Evolutionary conservation across 75 land plant genomes (phyloP).

Genomic region (Picea sitchensis): DNA sequence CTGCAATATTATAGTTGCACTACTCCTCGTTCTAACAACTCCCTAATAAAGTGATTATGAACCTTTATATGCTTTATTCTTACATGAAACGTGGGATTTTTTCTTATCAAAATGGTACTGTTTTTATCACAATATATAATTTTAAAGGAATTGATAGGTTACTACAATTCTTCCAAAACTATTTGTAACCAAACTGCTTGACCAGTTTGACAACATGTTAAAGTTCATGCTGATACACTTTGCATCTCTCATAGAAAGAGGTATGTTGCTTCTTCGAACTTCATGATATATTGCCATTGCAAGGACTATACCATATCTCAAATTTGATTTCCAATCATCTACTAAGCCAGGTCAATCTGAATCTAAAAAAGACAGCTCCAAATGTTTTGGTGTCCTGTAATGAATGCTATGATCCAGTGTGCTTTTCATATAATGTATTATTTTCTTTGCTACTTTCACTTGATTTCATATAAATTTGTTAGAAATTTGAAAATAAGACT

Average conservation of each 20-base stretch:
- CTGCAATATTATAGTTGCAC: neutral
- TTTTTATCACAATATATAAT: neutral
- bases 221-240: neutral
- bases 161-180: neutral
- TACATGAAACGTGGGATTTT: neutral
- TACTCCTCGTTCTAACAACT: neutral
- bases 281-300: neutral
- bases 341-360: neutral
- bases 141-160: neutral
- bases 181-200: neutral
- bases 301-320: neutral
- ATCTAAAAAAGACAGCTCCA: neutral
- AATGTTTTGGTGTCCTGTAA: too few species aligned
- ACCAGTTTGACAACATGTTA: neutral
- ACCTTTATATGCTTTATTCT: neutral
- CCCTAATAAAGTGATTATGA: neutral
- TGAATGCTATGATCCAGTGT: too few species aligned
- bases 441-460: too few species aligned
- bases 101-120: neutral
- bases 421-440: too few species aligned
- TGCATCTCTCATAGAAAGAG: neutral
- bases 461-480: too few species aligned
- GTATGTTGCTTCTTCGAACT: neutral
- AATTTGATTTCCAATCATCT: neutral
- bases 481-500: too few species aligned